Percentiles rank a stretch among this genome's conserved stretches.
Conservation (phyloP, 192 early-diverging fungal genomes). For the Coemansia sp. region DNA sequence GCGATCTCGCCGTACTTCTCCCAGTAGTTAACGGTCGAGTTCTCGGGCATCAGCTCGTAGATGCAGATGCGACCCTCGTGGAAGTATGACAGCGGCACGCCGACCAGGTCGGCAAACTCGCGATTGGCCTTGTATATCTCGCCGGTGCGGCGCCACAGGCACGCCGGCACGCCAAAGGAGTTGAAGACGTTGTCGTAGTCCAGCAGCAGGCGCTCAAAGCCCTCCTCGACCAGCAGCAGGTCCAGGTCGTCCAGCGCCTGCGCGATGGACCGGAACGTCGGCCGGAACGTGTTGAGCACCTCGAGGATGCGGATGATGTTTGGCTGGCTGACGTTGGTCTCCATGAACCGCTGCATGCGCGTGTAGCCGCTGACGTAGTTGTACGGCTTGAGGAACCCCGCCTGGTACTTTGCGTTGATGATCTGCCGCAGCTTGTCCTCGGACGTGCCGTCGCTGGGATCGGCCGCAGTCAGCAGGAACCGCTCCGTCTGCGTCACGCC, state of each 20-base stretch:
- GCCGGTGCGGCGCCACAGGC: conserved; percentile 94
- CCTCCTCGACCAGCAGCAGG: conserved; percentile 93
- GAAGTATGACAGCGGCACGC: conserved; percentile 80
- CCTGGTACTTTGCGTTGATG: conserved; percentile 95
- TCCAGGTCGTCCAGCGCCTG: conserved; percentile 93
- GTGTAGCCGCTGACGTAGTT: conserved; percentile 94
- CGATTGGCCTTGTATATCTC: conserved; percentile 97
- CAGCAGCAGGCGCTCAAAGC: conserved; percentile 91
- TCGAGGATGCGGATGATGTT: conserved; percentile 73
- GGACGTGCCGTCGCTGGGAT: conserved; percentile 82
- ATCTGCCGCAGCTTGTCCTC: conserved; percentile 91
- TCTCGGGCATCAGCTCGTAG: conserved; percentile 87
- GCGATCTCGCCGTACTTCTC: conserved; percentile 99
- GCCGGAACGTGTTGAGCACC: conserved; percentile 88
- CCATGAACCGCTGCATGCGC: conserved; percentile 90
- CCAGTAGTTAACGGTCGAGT: conserved; percentile 97
- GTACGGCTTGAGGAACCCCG: conserved; percentile 95
- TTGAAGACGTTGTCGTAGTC: conserved; percentile 97
- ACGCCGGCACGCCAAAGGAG: conserved; percentile 94
- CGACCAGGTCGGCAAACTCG: conserved; percentile 90
- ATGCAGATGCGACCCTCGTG: conserved; percentile 72
- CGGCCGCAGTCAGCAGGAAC: conserved; percentile 91
- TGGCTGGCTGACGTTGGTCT: conserved; percentile 67
- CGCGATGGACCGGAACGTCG: conserved; percentile 85
- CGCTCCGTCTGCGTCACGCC: conserved; percentile 68